Percentiles rank a stretch among this genome's conserved stretches.
Evolutionary conservation across 2,329 filamentous ascomycete genomes (phyloP).

Genomic region (Arthroderma sp.): DNA sequence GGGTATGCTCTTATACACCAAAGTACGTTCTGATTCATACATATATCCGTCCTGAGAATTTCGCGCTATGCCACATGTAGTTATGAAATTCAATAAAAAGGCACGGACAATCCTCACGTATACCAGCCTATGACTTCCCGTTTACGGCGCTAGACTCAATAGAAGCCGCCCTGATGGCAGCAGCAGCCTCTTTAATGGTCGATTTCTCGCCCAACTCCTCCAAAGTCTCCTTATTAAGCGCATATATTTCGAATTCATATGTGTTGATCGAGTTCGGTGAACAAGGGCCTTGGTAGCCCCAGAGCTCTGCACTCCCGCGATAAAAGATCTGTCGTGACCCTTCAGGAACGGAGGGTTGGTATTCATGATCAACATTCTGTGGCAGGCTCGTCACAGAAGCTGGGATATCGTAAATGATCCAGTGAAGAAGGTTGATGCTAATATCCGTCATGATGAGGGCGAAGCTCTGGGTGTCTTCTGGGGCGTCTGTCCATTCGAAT

Average conservation of each 20-base stretch:
- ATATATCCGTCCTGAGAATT: too few species aligned
- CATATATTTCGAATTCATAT: background rate
- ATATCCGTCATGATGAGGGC: background rate
- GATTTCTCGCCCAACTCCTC: background rate
- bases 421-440: background rate
- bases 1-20: too few species aligned
- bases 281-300: background rate
- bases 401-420: background rate
- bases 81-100: too few species aligned
- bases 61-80: too few species aligned
- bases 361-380: background rate
- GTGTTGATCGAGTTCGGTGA: background rate
- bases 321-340: background rate
- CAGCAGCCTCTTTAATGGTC: background rate
- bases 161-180: background rate
- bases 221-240: background rate
- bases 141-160: background rate
- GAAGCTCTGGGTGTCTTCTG: background rate
- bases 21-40: too few species aligned
- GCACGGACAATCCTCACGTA: background rate
- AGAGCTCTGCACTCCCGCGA: background rate
- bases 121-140: background rate
- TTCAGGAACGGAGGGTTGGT: background rate
- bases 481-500: background rate
- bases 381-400: background rate